Evolutionary conservation across 345 rosid genomes (phyloP).

Genomic region (Garcia nutans): DNA sequence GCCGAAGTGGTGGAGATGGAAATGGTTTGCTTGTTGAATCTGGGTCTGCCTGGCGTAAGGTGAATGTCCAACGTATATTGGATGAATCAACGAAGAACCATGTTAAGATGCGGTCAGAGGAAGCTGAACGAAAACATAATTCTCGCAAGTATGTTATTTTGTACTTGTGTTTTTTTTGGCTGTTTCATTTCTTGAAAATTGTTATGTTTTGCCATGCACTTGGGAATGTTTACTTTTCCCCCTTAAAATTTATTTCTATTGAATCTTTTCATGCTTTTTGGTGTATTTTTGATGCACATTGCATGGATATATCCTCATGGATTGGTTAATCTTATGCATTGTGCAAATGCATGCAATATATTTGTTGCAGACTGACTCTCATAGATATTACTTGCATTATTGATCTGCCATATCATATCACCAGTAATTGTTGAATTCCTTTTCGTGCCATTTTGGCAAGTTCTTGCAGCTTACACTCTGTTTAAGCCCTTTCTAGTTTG

Average conservation of each 20-base stretch:
- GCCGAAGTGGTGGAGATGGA: constrained; percentile 71
- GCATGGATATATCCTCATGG: background rate
- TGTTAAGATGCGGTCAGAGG: constrained; percentile 90
- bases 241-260: background rate
- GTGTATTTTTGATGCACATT: background rate
- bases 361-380: background rate
- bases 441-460: background rate
- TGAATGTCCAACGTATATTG: constrained; percentile 83
- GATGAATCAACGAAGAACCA: constrained; percentile 88
- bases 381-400: background rate
- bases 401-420: background rate
- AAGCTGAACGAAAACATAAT: constrained; percentile 83
- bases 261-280: background rate
- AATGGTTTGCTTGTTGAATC: constrained; percentile 87
- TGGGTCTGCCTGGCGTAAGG: constrained; percentile 91
- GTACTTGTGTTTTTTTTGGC: background rate
- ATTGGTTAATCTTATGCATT: background rate
- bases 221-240: background rate
- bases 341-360: background rate
- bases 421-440: background rate
- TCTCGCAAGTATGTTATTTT: constrained; percentile 65
- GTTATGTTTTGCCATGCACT: background rate
- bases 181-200: background rate
- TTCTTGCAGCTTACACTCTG: background rate
- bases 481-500: background rate